These are phyloP conservation scores for Helianthus tuberosus DNA, from an alignment of 129 eudicot genomes.

Conservation along the genomic window DNA sequence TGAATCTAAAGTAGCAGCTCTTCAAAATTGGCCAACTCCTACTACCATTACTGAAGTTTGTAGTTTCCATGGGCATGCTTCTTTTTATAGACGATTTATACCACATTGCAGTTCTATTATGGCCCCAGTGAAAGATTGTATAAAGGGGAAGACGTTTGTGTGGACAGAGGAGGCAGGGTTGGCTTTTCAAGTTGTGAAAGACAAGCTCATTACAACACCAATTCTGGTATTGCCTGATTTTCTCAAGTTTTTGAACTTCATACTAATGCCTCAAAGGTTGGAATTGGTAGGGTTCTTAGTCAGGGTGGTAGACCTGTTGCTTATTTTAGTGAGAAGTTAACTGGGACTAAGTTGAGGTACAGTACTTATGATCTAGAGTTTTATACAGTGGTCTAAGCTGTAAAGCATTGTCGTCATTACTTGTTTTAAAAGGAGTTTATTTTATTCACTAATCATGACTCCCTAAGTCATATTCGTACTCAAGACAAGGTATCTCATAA, in stretches of 20 bases:
- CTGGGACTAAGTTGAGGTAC: not conserved
- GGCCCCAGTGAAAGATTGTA: not conserved
- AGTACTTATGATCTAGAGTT: not conserved
- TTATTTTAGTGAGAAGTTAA: not conserved
- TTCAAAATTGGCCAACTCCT: not conserved
- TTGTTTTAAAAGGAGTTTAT: conserved; percentile 1
- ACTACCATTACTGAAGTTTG: not conserved
- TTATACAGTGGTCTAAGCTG: conserved; percentile 10
- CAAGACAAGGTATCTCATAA: conserved; percentile 7
- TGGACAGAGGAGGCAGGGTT: not conserved
- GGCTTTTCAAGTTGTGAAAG: not conserved
- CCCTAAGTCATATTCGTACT: not conserved
- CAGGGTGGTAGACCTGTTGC: not conserved
- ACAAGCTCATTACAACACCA: not conserved
- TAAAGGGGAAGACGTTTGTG: not conserved
- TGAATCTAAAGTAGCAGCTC: not conserved
- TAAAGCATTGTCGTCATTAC: not conserved
- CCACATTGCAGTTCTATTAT: not conserved
- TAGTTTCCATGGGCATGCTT: too few relatives aligned
- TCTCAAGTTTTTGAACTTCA: too few relatives aligned
- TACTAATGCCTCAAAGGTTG: too few relatives aligned
- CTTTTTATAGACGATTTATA: too few relatives aligned
- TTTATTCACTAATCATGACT: not conserved
- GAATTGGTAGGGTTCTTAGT: too few relatives aligned
- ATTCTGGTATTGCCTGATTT: too few relatives aligned